phyloP scores from a whole-genome alignment of 257 asterid genomes.

The Schizonepeta tenuifolia region DNA sequence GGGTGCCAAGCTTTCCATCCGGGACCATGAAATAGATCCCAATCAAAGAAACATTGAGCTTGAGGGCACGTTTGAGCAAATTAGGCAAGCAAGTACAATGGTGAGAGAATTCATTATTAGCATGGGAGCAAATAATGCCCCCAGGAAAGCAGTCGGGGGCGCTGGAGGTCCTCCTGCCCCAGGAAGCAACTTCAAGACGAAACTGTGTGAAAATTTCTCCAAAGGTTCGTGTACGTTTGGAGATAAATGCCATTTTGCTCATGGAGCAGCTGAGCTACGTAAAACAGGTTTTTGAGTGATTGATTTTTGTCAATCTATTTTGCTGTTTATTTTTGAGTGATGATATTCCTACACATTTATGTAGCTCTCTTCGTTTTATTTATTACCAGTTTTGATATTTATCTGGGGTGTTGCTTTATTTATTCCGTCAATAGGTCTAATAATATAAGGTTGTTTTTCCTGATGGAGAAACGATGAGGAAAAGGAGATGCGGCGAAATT shows the following conservation, averaged over 20 bases:
- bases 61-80: conserved; percentile 87
- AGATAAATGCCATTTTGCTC: conserved; percentile 93
- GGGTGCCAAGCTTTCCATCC: conserved; percentile 73
- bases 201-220: conserved; percentile 74
- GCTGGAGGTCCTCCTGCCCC: conserved; percentile 50
- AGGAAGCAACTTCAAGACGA: conserved; percentile 72
- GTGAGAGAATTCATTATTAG: conserved; percentile 69
- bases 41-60: conserved; percentile 84
- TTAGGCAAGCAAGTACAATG: conserved; percentile 69
- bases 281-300: conserved; percentile 45
- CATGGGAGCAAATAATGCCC: conserved; percentile 48
- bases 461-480: neutral
- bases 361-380: neutral
- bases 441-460: neutral
- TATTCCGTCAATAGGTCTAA: neutral
- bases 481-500: neutral
- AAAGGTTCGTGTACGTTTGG: conserved; percentile 93
- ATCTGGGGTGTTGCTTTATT: neutral
- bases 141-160: conserved; percentile 25
- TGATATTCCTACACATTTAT: neutral
- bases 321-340: neutral
- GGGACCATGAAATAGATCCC: conserved; percentile 81
- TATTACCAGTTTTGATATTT: neutral
- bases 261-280: conserved; percentile 77
- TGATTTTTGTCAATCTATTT: neutral